Evolutionary conservation across 106 monocot genomes (phyloP).

Genomic region (Dactylorhiza incarnata): DNA sequence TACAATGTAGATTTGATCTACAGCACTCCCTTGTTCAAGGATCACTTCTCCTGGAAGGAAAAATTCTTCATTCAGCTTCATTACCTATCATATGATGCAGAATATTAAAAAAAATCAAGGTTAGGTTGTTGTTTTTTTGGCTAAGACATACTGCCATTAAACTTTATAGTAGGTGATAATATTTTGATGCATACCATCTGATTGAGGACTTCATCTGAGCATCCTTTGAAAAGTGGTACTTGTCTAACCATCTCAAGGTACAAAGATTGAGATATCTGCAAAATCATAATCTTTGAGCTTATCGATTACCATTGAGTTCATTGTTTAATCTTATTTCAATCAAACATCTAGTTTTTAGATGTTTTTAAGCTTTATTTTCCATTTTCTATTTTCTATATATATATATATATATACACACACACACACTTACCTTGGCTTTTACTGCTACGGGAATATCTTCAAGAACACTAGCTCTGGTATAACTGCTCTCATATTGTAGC

Average conservation of each 20-base stretch:
- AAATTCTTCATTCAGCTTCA: constrained; percentile 66
- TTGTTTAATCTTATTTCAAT: background rate
- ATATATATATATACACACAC: background rate
- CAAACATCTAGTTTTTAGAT: no score
- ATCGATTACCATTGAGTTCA: background rate
- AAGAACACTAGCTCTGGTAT: constrained; percentile 8
- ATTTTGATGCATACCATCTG: constrained; percentile 45
- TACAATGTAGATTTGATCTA: constrained; percentile 68
- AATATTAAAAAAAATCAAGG: background rate
- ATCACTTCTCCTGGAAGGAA: constrained; percentile 78
- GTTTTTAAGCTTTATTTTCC: background rate
- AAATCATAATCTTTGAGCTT: background rate
- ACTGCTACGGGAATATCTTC: constrained; percentile 16
- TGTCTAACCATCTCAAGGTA: constrained; percentile 9
- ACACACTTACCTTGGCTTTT: background rate
- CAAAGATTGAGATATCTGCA: constrained; percentile 17
- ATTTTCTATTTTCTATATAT: no score
- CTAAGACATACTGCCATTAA: background rate
- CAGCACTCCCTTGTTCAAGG: constrained; percentile 67
- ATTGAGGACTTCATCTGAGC: constrained; percentile 65
- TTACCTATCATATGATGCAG: constrained; percentile 26
- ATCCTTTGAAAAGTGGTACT: constrained; percentile 26
- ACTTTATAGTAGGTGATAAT: background rate
- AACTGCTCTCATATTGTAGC: constrained; percentile 13
- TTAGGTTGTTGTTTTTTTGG: background rate